Conservation (phyloP, 176 grass and related monocot genomes). For the Chrysopogon serrulatus region DNA sequence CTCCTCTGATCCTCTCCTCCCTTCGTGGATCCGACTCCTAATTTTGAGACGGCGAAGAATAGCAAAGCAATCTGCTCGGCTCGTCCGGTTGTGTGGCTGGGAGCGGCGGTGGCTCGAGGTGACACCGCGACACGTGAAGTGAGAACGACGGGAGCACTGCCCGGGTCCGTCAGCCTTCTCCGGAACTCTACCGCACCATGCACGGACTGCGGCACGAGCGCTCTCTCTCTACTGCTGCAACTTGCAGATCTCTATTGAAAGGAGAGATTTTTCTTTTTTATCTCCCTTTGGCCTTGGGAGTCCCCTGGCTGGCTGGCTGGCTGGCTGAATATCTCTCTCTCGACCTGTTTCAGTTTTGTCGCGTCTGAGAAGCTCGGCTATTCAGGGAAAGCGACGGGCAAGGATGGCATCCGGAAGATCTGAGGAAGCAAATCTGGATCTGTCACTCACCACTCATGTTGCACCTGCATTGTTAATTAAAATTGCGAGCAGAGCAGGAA, state of each 20-base stretch:
- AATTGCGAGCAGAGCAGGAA: neutral
- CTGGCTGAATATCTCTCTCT: neutral
- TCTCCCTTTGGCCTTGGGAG: accelerated
- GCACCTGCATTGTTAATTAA: neutral
- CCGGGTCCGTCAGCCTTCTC: neutral
- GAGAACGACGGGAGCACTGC: constrained; percentile 4
- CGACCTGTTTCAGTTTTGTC: neutral
- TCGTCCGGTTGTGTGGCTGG: constrained; percentile 19
- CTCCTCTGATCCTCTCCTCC: neutral
- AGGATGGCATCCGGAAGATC: neutral
- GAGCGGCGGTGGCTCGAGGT: neutral
- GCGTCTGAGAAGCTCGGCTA: neutral
- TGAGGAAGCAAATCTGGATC: neutral
- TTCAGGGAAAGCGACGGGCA: neutral
- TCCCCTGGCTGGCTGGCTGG: too few species aligned
- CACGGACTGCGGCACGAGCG: neutral
- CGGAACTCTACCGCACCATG: neutral
- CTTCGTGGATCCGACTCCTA: constrained; percentile 28
- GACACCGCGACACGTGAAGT: constrained; percentile 38
- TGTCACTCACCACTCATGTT: neutral
- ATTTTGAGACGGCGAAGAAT: constrained; percentile 3
- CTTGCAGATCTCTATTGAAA: constrained; percentile 13
- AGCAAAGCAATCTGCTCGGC: neutral
- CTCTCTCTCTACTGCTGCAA: neutral
- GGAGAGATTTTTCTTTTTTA: neutral